These are phyloP conservation scores for Apophysomyces variabilis DNA, from an alignment of 371 early-diverging fungal genomes.

Conservation along the genomic window DNA sequence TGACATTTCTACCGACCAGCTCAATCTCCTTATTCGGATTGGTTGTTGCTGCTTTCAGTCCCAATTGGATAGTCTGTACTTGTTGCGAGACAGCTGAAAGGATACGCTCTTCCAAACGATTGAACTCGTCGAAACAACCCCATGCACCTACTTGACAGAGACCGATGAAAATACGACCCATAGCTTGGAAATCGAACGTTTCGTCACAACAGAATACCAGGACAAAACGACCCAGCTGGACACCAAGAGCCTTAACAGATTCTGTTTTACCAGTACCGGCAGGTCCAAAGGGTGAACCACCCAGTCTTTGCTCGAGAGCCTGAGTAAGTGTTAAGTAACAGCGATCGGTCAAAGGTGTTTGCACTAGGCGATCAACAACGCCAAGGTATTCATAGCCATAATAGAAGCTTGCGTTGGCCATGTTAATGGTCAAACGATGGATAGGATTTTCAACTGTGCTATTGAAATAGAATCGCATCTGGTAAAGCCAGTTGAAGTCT, in stretches of 20 bases:
- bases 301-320: constrained; percentile 91
- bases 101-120: constrained; percentile 96
- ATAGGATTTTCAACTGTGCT: constrained; percentile 67
- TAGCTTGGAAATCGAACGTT: constrained; percentile 98
- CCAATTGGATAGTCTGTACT: constrained; percentile 97
- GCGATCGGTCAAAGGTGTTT: constrained; percentile 97
- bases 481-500: constrained; percentile 94
- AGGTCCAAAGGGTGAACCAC: constrained; percentile 98
- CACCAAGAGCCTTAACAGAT: constrained; percentile 97
- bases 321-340: constrained; percentile 98
- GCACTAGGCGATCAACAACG: constrained; percentile 94
- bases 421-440: constrained; percentile 76
- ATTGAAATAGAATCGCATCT: constrained; percentile 96
- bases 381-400: constrained; percentile 99
- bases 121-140: constrained; percentile 99
- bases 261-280: constrained; percentile 99
- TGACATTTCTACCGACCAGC: constrained; percentile 87
- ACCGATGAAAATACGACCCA: constrained; percentile 99
- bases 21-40: constrained; percentile 85
- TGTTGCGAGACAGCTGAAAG: constrained; percentile 98
- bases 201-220: constrained; percentile 99
- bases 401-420: constrained; percentile 94
- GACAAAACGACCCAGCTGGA: constrained; percentile 94
- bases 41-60: constrained; percentile 74
- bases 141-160: constrained; percentile 98